Base-by-base conservation (phyloP, 306 rosid species). In the Erythrophleum fordii region DNA sequence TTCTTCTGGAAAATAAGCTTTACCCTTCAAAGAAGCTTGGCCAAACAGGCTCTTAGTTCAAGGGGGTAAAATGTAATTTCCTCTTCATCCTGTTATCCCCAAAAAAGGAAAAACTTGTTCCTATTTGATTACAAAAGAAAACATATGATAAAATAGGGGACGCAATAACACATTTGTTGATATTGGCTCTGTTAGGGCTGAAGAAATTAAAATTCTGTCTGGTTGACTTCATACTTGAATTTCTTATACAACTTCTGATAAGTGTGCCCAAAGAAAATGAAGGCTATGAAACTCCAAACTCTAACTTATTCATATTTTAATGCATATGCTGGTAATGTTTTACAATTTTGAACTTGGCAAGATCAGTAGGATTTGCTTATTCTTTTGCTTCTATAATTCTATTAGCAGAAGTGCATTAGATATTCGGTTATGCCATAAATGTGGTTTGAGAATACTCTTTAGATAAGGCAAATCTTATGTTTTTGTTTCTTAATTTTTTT, bases 341-440 rank as follows among this genome's bases (percentile, higher is more conserved):
- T 76, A 46, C 41, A 13, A 39, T 69, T 76, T 59, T 61, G 53
- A 73, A 60, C 61, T 55, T 55, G 49, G 37, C 20, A 55, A 22
- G 67, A 39, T 51, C 11, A 22, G 13, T 80, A 20, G 51, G 41
- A 26, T 52, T 77, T 70, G 55, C 35, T 37, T 37, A 53, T 70
- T 72, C 16, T 52, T 34, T 72, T 10, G 25, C 44, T 61, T 51
- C 37, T 58, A 34, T 39, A 39, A 29, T 9, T 65, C 20, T 29
- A 46, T 64, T 25, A 10, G 35, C 25, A 18, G 37, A 64, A 9
- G 22, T 39, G 2, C 12, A 31, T 31, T 20, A 37, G 69, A 28
- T 68, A 41, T 42, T 41, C 49, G 29, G 29, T 41, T 31, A 49
- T 78, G 49, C 78, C 72, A 42, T 59, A 25, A 46, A 82, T 35